Base-by-base conservation (phyloP, 1,284 basidiomycete genomes). In the Trichosporon coremiiforme region DNA sequence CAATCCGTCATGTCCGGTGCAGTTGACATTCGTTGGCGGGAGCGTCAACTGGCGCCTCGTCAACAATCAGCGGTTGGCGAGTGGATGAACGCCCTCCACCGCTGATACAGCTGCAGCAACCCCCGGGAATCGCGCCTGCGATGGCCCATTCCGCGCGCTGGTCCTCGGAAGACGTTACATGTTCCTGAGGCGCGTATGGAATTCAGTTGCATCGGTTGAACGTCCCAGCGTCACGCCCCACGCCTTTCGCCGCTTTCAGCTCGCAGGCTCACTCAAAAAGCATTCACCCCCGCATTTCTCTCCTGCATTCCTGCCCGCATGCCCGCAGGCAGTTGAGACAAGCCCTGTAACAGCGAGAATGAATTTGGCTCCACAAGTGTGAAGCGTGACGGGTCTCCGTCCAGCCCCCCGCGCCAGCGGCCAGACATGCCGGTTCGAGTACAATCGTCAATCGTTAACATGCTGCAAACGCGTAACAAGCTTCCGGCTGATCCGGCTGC, bases 401-500 rank as follows among this genome's bases (percentile, higher is more conserved):
- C 15, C 57, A 60, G 57, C 57, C 57, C 57, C 57, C 29, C 57
- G 57, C 29, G 57, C 29, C 29, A 33, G 29, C 29, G 29, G 29
- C 57, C 57, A 35, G 57, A 60, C 57, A 33, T 33, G 31, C 57
- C 57, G 31, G 57, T 33, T 57, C 17, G 47, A 57, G 55, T 20
- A 57, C 12, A 29, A 31, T 29, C 29, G 55, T 20, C 55, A 31
- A 31, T 57, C 25, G 55, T 13, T 60, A 33, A 31, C 6, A 31
- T 33, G 12, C 31, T n/a, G 17, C 57, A 33, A 33, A 60, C 57
- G 57, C 57, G 57, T 60, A 60, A 33, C 57, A 60, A 60, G 57
- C 57, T 60, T 12, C 57, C 57, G 57, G 57, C 29, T 60, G 57
- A 60, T 60, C 57, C 57, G 57, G 57, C 31, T 60, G 29, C 29